Conservation (phyloP, 148 eudicot genomes). For the Rhododendron simsii region DNA sequence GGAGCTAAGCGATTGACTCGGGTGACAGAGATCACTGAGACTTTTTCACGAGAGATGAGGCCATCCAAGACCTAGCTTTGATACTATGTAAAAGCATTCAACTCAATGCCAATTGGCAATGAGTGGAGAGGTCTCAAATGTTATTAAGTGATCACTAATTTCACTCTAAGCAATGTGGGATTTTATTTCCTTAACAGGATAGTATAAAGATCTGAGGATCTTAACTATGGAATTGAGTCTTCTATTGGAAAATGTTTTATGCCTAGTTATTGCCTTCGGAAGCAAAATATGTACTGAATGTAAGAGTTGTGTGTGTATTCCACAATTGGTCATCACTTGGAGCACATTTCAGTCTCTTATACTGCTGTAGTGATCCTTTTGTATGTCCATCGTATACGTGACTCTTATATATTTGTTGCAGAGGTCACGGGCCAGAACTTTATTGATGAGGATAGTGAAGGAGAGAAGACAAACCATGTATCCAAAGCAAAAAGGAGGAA, state of each 20-base stretch:
- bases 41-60: too few species aligned
- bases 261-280: not conserved
- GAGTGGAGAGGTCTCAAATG: too few species aligned
- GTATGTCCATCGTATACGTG: not conserved
- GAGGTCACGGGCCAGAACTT: slow-evolving; percentile 82
- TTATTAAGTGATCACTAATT: too few species aligned
- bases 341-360: not conserved
- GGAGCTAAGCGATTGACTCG: too few species aligned
- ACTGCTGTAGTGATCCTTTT: not conserved
- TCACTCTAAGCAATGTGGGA: too few species aligned
- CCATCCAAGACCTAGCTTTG: too few species aligned
- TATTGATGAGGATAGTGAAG: slow-evolving; percentile 37
- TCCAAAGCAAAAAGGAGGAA: slow-evolving; percentile 36
- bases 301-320: not conserved
- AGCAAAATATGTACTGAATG: not conserved
- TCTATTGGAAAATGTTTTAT: not conserved
- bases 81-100: too few species aligned
- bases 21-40: too few species aligned
- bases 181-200: too few species aligned
- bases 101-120: too few species aligned
- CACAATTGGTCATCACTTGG: not conserved
- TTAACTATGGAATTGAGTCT: not conserved
- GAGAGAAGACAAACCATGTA: slow-evolving; percentile 18
- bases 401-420: slow-evolving; percentile 22
- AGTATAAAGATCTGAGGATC: not conserved